A percentile compares a stretch with the other conserved stretches of the same genome.
Evolutionary conservation across 2,329 filamentous ascomycete genomes (phyloP).

Genomic region (Fusarium sp.): DNA sequence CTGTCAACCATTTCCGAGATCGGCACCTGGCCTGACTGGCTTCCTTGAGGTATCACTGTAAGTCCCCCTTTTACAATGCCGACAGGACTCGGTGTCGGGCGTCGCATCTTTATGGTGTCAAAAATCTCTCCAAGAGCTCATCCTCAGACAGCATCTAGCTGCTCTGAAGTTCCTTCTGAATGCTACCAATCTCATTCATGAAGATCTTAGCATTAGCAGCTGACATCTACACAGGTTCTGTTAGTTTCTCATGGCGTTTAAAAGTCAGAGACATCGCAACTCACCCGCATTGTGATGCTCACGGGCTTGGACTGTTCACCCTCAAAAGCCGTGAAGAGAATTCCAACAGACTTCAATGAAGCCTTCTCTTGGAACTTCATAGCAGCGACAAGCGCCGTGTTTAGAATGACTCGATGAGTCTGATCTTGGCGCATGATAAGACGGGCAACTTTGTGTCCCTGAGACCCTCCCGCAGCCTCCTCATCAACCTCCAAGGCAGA

Average conservation of each 20-base stretch:
- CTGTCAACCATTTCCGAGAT: conserved; percentile 16
- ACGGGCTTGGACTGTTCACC: conserved; percentile 68
- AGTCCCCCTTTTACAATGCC: conserved; percentile 22
- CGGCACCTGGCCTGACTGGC: conserved; percentile 23
- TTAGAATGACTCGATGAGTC: conserved; percentile 87
- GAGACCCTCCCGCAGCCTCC: conserved; percentile 47
- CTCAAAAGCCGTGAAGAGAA: conserved; percentile 77
- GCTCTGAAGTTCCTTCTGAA: conserved; percentile 66
- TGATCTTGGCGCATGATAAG: conserved; percentile 94
- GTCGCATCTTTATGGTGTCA: conserved; percentile 28
- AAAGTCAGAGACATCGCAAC: conserved; percentile 36
- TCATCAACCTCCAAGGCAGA: conserved; percentile 66
- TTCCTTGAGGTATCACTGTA: conserved; percentile 24
- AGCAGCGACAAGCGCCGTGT: conserved; percentile 83
- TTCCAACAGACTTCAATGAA: conserved; percentile 77
- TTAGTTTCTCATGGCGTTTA: conserved; percentile 13
- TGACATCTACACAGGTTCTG: conserved; percentile 62
- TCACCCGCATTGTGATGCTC: conserved; percentile 74
- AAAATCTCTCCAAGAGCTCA: conserved; percentile 20
- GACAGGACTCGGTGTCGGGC: conserved; percentile 19
- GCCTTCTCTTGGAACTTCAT: conserved; percentile 86
- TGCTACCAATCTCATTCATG: conserved; percentile 63
- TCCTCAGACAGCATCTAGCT: conserved; percentile 48
- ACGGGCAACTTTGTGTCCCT: conserved; percentile 70
- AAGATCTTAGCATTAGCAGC: conserved; percentile 68